These are phyloP conservation scores for Beta macrorhiza DNA, from an alignment of 179 eudicot genomes.

Conservation along the genomic window DNA sequence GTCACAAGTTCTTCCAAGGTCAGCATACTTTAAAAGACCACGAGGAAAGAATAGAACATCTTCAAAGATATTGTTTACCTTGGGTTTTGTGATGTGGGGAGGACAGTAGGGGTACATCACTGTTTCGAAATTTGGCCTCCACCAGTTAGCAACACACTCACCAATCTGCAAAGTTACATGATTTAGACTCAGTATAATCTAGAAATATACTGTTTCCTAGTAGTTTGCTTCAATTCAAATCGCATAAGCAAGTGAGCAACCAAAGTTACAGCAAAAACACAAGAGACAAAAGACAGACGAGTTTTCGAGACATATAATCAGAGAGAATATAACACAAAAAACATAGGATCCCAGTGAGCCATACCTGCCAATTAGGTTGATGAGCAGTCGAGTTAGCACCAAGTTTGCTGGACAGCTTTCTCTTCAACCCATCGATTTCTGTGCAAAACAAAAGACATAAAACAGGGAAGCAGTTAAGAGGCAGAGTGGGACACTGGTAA, in stretches of 20 bases:
- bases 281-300: not conserved
- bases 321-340: not conserved
- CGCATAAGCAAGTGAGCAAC: not conserved
- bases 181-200: not conserved
- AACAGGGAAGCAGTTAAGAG: not conserved
- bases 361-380: conserved; percentile 93
- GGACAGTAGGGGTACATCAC: conserved; percentile 92
- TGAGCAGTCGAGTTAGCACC: conserved; percentile 64
- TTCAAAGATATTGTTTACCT: conserved; percentile 43
- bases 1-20: conserved; percentile 23
- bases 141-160: conserved; percentile 89
- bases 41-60: conserved; percentile 3
- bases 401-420: conserved; percentile 83
- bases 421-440: conserved; percentile 86
- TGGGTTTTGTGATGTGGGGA: conserved; percentile 89
- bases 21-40: not conserved
- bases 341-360: not conserved
- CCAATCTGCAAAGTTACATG: conserved; percentile 62
- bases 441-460: conserved; percentile 6
- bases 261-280: not conserved
- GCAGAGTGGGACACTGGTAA: not conserved
- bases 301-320: not conserved
- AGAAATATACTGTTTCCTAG: not conserved
- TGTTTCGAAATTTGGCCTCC: conserved; percentile 95
- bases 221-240: not conserved